phyloP scores from a whole-genome alignment of 768 basidiomycete species.

The Agrocybe praecox region DNA sequence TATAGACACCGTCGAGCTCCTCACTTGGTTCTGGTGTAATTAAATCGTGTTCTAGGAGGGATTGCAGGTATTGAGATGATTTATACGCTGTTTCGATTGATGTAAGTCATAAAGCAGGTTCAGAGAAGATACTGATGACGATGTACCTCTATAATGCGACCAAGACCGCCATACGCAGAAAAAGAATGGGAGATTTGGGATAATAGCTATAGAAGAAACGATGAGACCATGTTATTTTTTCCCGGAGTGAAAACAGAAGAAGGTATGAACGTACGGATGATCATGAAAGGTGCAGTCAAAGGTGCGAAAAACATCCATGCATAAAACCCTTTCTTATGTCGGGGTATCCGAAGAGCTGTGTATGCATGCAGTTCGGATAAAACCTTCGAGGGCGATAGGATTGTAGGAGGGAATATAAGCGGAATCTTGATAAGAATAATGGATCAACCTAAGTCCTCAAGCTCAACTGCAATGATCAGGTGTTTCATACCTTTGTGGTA shows the following conservation, averaged over 20 bases:
- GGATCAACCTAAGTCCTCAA: background rate
- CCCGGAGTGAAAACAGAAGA: background rate
- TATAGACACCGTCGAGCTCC: conserved; percentile 62
- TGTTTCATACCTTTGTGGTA: conserved; percentile 15
- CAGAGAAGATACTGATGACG: background rate
- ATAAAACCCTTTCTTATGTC: conserved; percentile 66
- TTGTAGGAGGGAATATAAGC: conserved; percentile 59
- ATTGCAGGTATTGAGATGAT: conserved; percentile 68
- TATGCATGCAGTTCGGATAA: conserved; percentile 52
- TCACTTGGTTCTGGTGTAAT: conserved; percentile 59
- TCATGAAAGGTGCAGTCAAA: conserved; percentile 72
- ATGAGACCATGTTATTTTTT: too few species aligned
- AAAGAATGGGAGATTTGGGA: conserved; percentile 86
- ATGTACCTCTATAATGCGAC: conserved; percentile 77
- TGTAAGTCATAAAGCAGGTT: background rate
- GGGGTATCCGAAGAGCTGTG: conserved; percentile 56
- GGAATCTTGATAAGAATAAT: conserved; percentile 49
- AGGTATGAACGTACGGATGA: conserved; percentile 64
- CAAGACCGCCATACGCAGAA: conserved; percentile 86
- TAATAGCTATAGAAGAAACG: conserved; percentile 50
- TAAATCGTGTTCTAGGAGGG: conserved; percentile 54
- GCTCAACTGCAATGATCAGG: too few species aligned
- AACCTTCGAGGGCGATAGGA: conserved; percentile 33
- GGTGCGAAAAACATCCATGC: conserved; percentile 70
- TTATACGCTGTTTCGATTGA: conserved; percentile 66